Percentiles rank a stretch among this genome's conserved stretches.
These are phyloP conservation scores for Cutaneotrichosporon dermatis DNA, from an alignment of 1,284 basidiomycete species.

Conservation along the genomic window DNA sequence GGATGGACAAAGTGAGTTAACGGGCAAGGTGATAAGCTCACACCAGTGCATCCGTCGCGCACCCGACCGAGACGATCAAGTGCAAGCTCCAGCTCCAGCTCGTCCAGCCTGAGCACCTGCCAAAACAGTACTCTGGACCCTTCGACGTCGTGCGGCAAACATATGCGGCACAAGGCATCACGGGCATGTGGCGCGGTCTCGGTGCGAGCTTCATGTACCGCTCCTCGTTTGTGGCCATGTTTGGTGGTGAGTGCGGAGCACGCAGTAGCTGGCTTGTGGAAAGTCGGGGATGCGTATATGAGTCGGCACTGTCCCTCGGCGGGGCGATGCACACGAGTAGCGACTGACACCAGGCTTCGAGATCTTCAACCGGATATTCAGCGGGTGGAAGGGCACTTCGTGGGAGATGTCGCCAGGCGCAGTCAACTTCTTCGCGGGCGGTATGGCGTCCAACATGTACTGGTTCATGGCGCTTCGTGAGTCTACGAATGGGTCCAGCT, in stretches of 20 bases:
- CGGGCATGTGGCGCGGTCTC: constrained; percentile 47
- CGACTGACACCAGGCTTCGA: constrained; percentile 39
- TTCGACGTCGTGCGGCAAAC: constrained; percentile 47
- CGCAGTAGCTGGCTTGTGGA: neutral
- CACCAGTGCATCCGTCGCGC: constrained; percentile 43
- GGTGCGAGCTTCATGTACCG: constrained; percentile 46
- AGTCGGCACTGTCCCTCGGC: too few species aligned
- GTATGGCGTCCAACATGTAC: constrained; percentile 48
- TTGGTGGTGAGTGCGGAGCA: constrained; percentile 38
- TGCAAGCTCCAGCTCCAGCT: constrained; percentile 48
- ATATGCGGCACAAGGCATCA: constrained; percentile 34
- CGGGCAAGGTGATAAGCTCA: constrained; percentile 1
- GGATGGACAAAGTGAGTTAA: constrained; percentile 48
- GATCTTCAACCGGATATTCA: constrained; percentile 46
- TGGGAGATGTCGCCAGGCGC: constrained; percentile 42
- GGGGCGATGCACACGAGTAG: neutral
- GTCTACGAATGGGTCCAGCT: constrained; percentile 8
- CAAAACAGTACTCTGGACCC: constrained; percentile 39
- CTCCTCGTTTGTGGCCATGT: constrained; percentile 47
- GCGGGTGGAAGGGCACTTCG: constrained; percentile 41
- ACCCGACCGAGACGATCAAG: constrained; percentile 49
- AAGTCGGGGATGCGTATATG: too few species aligned
- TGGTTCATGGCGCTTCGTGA: constrained; percentile 44
- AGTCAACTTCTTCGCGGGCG: constrained; percentile 47
- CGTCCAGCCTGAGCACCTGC: constrained; percentile 31